A percentile compares a stretch with the other conserved stretches of the same genome.
Evolutionary conservation across 345 rosid genomes (phyloP).

Genomic region (Sonneratia alba): DNA sequence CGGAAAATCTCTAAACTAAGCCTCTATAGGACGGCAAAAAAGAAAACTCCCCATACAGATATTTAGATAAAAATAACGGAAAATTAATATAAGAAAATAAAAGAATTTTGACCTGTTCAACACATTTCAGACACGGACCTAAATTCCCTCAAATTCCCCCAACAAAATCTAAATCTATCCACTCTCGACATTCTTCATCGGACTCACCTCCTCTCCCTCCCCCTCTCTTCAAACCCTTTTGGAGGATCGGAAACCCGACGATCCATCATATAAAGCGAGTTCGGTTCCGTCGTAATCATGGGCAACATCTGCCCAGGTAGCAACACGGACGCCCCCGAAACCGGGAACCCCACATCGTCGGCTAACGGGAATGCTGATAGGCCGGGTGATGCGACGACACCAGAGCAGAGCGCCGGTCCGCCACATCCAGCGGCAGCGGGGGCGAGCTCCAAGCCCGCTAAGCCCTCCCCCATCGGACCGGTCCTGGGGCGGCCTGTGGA

Average conservation of each 20-base stretch:
- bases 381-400: background rate
- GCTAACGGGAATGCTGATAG: constrained; percentile 15
- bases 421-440: constrained; percentile 20
- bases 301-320: constrained; percentile 69
- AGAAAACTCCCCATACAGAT: background rate
- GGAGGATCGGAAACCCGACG: background rate
- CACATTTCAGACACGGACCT: constrained; percentile 2
- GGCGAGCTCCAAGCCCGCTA: constrained; percentile 16
- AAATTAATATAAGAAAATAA: background rate
- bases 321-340: constrained; percentile 13
- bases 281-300: constrained; percentile 24
- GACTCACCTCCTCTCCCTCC: background rate
- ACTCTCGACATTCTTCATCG: background rate
- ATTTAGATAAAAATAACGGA: background rate
- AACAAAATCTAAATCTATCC: background rate
- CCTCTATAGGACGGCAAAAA: background rate
- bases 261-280: constrained; percentile 12
- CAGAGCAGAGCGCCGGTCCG: constrained; percentile 16
- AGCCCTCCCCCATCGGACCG: constrained; percentile 19
- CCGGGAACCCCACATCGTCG: background rate
- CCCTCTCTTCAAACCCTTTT: constrained; percentile 1
- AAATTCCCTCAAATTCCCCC: background rate
- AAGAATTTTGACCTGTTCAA: background rate
- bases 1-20: background rate
- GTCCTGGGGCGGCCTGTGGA: constrained; percentile 62